Conservation (phyloP, 306 rosid genomes). For the Dryas octopetala region DNA sequence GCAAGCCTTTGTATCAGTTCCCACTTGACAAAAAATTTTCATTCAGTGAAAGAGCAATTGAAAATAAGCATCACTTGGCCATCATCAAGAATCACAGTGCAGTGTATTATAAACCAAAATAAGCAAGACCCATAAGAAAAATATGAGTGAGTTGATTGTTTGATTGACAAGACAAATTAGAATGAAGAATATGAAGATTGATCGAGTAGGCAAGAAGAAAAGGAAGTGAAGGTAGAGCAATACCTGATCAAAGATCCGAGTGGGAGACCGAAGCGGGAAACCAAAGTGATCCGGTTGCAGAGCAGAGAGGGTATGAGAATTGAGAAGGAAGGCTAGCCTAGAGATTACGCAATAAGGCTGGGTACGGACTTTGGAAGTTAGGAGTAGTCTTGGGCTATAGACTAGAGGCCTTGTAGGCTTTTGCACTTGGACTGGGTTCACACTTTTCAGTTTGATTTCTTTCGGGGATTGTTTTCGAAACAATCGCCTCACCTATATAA, state of each 20-base stretch:
- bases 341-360: conserved; percentile 11
- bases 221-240: not conserved
- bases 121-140: not conserved
- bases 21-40: not conserved
- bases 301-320: not conserved
- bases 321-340: conserved; percentile 6
- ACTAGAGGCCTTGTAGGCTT: not conserved
- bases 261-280: not conserved
- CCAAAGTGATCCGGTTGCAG: conserved; percentile 11
- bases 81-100: not conserved
- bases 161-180: conserved; percentile 5
- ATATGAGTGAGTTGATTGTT: not conserved
- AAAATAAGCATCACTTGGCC: not conserved
- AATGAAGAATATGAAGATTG: not conserved
- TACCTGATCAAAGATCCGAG: conserved; percentile 10
- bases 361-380: not conserved
- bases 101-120: not conserved
- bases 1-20: not conserved
- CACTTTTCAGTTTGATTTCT: not conserved
- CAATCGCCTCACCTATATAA: not conserved
- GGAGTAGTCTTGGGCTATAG: not conserved
- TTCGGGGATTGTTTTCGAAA: not conserved
- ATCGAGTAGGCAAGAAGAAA: not conserved
- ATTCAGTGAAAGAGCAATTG: not conserved
- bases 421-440: not conserved